phyloP scores from a whole-genome alignment of 306 rosid genomes.

The Phaseolus lunatus region DNA sequence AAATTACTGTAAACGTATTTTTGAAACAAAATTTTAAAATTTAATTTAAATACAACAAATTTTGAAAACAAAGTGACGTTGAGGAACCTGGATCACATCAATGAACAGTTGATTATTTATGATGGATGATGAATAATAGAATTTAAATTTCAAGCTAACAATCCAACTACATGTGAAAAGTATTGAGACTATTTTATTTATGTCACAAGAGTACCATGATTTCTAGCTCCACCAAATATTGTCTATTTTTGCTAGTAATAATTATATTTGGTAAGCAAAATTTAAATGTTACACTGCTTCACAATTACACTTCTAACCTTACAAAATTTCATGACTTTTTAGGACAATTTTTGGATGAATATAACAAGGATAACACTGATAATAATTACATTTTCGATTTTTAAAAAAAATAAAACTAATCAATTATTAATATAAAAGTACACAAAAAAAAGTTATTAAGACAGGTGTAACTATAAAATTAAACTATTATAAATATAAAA shows the following conservation, averaged over 20 bases:
- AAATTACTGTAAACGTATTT: too few species aligned
- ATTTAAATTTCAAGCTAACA: constrained; percentile 12
- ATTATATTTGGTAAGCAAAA: neutral
- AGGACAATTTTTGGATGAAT: too few species aligned
- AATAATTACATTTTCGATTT: neutral
- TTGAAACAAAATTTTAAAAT: too few species aligned
- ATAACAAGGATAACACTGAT: too few species aligned
- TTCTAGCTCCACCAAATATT: constrained; percentile 9
- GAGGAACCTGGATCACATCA: constrained; percentile 20
- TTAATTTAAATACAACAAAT: neutral
- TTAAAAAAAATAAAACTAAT: too few species aligned
- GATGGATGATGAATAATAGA: constrained; percentile 8
- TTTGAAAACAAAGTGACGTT: neutral
- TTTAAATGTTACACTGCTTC: neutral
- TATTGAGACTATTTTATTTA: neutral
- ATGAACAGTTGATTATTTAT: neutral
- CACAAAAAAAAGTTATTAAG: too few species aligned
- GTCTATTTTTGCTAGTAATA: constrained; percentile 5
- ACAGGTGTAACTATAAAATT: too few species aligned
- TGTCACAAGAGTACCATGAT: neutral
- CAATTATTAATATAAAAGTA: too few species aligned
- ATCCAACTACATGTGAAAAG: neutral
- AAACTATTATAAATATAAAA: too few species aligned
- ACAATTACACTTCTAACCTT: constrained; percentile 10
- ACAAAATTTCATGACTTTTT: neutral